Base-by-base conservation (phyloP, 352 stramenopile species). In the Phytopythium delawarense region DNA sequence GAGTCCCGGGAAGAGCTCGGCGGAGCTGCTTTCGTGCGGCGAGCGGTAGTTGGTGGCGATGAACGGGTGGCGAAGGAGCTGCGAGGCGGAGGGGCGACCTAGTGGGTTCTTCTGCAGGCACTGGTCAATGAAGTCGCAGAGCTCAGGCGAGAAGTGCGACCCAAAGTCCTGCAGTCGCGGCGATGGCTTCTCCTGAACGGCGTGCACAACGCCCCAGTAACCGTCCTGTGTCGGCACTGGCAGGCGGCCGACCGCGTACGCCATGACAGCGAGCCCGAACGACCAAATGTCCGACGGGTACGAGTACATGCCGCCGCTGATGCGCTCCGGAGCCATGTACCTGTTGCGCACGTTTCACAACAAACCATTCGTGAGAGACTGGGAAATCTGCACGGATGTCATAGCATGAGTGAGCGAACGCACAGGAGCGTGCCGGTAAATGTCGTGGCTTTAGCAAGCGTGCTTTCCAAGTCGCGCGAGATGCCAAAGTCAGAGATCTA, bases 321-420 rank as follows among this genome's bases (percentile, higher is more conserved):
- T 98, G 5, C 94, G 79, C 77, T 98, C 93, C 2, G 93, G 93
- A 0, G 87, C 87, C 93, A 98, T 98, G 69, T 98, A 98, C 18
- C 78, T 88, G 32, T 55, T 21, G 6, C 13, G 6, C 53, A 48
- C n/a, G 28, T 25, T 37, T 20, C 20, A 44, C 7, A 52, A 65
- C 20, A 55, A 4, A 35, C n/a, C 28, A 13, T 39, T 2, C 28
- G 8, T 25, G 25, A 34, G 23, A 54, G 21, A 7, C 48, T n/a
- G 15, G 23, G 18, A 18, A 21, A 20, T 21, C 15, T 34, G 23
- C 23, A 34, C 11, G 18, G 18, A 23, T 48, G 42, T 48, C 42
- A 23, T 37, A 25, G 7, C 32, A 2, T 13, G 40, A 8, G 42
- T 25, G 20, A 11, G 72, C 34, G 1, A 2, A 28, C 74, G 66